Evolutionary conservation across 192 early-diverging fungal species (phyloP), one percentile per base, ranked within the genome.

Genomic region (Entomortierella chlamydospora): DNA sequence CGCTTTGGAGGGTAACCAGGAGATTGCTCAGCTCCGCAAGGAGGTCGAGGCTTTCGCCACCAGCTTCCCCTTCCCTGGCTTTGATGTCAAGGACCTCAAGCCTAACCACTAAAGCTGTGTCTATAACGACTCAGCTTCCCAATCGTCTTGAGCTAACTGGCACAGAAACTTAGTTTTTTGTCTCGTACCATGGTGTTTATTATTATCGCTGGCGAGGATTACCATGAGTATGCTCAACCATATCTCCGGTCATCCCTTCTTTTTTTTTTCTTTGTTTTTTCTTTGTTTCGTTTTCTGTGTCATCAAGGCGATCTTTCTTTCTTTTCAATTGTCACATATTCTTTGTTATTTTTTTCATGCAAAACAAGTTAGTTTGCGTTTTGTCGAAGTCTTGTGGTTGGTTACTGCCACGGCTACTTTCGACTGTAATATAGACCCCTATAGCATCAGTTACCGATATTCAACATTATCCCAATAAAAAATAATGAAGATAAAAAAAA

Each of bases 21-120:
- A 98, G 61, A 92, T 99, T 69, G 83, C 84, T 47, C 81, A 87
- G 59, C 90, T 99, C 56, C 90, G 91, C 77, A 90, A 89, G 71
- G 93, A 98, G 77, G 95, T 99, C 30, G 90, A 98, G 86, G 87
- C 85, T 30, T 99, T 99, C 86, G 95, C 98, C 52, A 90, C 89
- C 34, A 87, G 85, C 47, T 98, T 98, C 92, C 96, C 97, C 73
- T 99, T 99, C 97, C 98, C 98, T 57, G 98, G 98, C 30, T 79
- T 79, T 28, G 62, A 79, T 23, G 53, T 63, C 49, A 61, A 61
- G 52, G 51, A 58, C 62, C 54, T 70, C 30, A 64, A 61, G 37
- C 68, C 76, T 68, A 70, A 65, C 61, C 76, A 79, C 63, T 79
- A 78, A 79, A 58, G n/a, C 20, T 18, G 22, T 22, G 26, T 23